Evolutionary conservation across 2,329 filamentous ascomycete genomes (phyloP).

Genomic region (Byssoonygena ceratinophila): DNA sequence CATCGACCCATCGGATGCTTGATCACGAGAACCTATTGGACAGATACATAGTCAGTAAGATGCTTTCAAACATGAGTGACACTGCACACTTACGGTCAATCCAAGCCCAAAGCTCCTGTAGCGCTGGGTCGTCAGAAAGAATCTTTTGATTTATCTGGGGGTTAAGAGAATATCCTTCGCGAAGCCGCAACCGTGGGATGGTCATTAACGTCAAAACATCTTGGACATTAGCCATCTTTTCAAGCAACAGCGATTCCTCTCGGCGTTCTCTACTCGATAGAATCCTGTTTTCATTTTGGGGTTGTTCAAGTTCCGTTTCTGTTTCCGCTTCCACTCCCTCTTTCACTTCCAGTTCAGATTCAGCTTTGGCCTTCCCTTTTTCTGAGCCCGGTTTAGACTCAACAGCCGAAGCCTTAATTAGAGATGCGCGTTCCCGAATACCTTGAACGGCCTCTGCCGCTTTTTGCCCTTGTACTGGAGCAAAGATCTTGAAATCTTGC

Average conservation of each 20-base stretch:
- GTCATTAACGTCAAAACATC: constrained; percentile 35
- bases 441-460: constrained; percentile 25
- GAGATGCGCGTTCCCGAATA: constrained; percentile 21
- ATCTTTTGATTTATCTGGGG: constrained; percentile 46
- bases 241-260: constrained; percentile 28
- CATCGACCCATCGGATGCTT: constrained; percentile 43
- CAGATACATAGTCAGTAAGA: constrained; percentile 14
- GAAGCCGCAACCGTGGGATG: constrained; percentile 40
- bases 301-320: background rate
- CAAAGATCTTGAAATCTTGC: constrained; percentile 23
- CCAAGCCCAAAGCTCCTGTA: constrained; percentile 51
- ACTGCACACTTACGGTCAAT: constrained; percentile 37
- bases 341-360: background rate
- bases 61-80: background rate
- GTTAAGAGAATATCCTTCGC: constrained; percentile 46
- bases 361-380: background rate
- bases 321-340: background rate
- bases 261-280: constrained; percentile 32
- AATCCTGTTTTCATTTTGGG: constrained; percentile 15
- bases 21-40: constrained; percentile 29
- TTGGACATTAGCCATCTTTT: constrained; percentile 25
- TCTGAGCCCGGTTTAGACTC: background rate
- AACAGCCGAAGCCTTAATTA: background rate
- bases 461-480: constrained; percentile 24
- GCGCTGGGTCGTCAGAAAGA: constrained; percentile 45